phyloP scores from a whole-genome alignment of 768 basidiomycete genomes.

The Termitomyces sp. region DNA sequence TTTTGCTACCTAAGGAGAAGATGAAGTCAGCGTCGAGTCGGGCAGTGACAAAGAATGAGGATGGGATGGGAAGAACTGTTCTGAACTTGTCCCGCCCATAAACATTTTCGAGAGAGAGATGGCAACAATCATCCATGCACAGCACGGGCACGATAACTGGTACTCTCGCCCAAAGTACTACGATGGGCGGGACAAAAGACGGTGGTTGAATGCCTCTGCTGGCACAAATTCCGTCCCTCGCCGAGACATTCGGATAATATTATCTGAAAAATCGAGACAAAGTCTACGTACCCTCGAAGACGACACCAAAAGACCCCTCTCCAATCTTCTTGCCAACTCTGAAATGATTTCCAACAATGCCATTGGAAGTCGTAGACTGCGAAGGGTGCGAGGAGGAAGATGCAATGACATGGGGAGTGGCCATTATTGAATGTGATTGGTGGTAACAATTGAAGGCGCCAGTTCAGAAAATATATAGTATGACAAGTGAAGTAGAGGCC shows the following conservation, averaged over 20 bases:
- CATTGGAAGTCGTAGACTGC: constrained; percentile 57
- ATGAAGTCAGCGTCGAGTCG: constrained; percentile 2
- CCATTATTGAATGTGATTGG: constrained; percentile 37
- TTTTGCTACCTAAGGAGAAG: constrained; percentile 62
- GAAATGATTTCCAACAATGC: constrained; percentile 75
- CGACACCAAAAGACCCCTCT: constrained; percentile 97
- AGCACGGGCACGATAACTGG: background rate
- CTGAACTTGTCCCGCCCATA: background rate
- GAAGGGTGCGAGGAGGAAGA: constrained; percentile 69
- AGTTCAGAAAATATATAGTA: constrained; percentile 18
- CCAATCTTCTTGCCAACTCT: constrained; percentile 98
- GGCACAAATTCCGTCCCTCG: background rate
- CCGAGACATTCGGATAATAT: background rate
- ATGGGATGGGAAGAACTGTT: background rate
- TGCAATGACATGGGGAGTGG: constrained; percentile 80
- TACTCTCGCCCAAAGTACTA: background rate
- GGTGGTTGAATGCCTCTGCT: background rate
- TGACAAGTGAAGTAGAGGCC: constrained; percentile 13
- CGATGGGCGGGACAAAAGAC: background rate
- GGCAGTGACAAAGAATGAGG: background rate
- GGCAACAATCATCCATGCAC: background rate
- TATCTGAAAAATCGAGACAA: background rate
- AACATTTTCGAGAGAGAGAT: background rate
- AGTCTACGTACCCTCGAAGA: constrained; percentile 77
- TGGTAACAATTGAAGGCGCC: constrained; percentile 10